Conservation (phyloP, 257 asterid species). For the Primulina eburnea region DNA sequence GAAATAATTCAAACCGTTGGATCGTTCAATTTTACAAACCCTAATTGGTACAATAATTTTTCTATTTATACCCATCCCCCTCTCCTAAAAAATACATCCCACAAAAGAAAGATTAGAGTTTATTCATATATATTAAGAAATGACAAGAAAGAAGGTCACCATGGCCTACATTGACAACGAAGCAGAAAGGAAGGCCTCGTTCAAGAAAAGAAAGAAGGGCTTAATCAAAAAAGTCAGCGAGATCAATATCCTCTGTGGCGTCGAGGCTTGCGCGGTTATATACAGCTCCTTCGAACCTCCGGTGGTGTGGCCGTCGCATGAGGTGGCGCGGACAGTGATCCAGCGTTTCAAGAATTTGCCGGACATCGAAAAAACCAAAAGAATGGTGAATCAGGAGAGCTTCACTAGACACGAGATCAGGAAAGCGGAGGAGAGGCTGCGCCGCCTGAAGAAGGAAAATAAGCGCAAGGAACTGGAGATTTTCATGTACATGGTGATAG, state of each 20-base stretch:
- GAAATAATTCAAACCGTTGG: neutral
- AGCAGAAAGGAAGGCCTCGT: constrained; percentile 42
- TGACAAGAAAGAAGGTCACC: constrained; percentile 43
- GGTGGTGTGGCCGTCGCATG: constrained; percentile 43
- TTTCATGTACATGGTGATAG: constrained; percentile 28
- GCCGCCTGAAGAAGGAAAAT: constrained; percentile 34
- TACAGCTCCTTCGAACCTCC: constrained; percentile 43
- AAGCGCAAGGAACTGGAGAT: constrained; percentile 24
- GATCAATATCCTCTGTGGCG: constrained; percentile 42
- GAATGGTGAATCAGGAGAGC: constrained; percentile 47
- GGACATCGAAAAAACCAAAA: constrained; percentile 29
- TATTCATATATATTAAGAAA: neutral
- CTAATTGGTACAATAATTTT: neutral
- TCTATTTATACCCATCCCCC: neutral
- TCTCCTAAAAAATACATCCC: neutral
- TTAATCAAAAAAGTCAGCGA: constrained; percentile 44
- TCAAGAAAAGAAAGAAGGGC: constrained; percentile 48
- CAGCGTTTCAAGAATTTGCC: constrained; percentile 33
- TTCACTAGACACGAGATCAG: constrained; percentile 37
- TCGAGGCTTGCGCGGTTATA: constrained; percentile 40
- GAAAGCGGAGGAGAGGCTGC: constrained; percentile 34
- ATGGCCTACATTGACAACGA: constrained; percentile 40
- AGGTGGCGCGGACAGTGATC: constrained; percentile 33
- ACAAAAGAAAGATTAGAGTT: neutral
- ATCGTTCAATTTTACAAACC: neutral